phyloP scores from a whole-genome alignment of 495 filamentous ascomycete species.

The Bombardia bombarda region DNA sequence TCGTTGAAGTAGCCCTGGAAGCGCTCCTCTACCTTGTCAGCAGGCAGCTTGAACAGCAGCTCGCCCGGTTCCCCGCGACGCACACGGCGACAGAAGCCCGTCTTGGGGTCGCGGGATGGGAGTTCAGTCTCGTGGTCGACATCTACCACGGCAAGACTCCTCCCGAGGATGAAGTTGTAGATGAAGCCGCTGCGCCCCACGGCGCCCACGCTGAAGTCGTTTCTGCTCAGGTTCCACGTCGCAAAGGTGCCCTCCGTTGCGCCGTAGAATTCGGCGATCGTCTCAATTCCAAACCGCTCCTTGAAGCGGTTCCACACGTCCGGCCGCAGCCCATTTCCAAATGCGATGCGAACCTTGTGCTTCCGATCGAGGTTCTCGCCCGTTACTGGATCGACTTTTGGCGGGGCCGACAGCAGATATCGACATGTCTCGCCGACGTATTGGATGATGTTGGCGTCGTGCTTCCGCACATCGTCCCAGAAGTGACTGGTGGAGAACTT shows the following conservation, averaged over 20 bases:
- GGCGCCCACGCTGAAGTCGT: conserved; percentile 69
- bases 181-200: conserved; percentile 71
- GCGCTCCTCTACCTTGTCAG: conserved; percentile 49
- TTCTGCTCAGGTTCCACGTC: conserved; percentile 68
- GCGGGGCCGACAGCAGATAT: conserved; percentile 72
- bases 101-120: conserved; percentile 63
- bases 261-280: conserved; percentile 83
- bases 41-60: conserved; percentile 65
- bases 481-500: conserved; percentile 79
- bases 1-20: conserved; percentile 92
- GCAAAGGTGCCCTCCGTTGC: conserved; percentile 73
- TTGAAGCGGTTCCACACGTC: conserved; percentile 90
- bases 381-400: conserved; percentile 52
- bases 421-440: conserved; percentile 95
- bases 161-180: conserved; percentile 44
- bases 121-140: conserved; percentile 65
- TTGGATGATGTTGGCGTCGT: conserved; percentile 74
- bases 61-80: conserved; percentile 66
- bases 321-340: conserved; percentile 86
- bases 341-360: conserved; percentile 70
- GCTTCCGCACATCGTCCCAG: conserved; percentile 68
- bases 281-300: conserved; percentile 73
- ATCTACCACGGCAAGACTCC: conserved; percentile 50
- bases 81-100: conserved; percentile 60
- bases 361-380: conserved; percentile 69